These are phyloP conservation scores for Aspergillus novoparasiticus DNA, from an alignment of 2,329 filamentous ascomycete species.

Conservation along the genomic window DNA sequence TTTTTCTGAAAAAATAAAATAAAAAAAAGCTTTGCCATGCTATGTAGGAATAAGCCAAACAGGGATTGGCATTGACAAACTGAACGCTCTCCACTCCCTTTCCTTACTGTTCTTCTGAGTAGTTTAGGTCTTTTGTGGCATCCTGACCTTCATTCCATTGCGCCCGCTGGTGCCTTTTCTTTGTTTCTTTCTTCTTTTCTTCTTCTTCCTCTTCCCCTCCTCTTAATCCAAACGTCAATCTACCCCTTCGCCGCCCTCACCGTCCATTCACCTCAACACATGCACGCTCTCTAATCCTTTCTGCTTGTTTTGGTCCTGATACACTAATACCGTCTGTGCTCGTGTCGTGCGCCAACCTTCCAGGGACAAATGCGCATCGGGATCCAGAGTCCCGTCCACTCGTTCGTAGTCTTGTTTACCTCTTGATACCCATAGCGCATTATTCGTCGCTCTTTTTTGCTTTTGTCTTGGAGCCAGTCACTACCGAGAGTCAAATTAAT, in stretches of 20 bases:
- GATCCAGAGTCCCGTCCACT: slow-evolving; percentile 6
- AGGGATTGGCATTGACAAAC: slow-evolving; percentile 9
- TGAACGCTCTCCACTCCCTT: slow-evolving; percentile 1
- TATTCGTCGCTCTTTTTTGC: background rate
- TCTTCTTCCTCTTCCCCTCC: slow-evolving; percentile 3
- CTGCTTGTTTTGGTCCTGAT: background rate
- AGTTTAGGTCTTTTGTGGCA: slow-evolving; percentile 3
- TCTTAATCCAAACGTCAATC: background rate
- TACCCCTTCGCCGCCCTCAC: background rate
- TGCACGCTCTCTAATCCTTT: background rate
- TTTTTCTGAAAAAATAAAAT: background rate
- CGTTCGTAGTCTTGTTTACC: slow-evolving; percentile 5
- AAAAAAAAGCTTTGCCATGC: slow-evolving; percentile 2
- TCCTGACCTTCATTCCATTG: slow-evolving; percentile 4
- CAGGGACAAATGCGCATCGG: slow-evolving; percentile 1
- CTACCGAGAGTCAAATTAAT: background rate
- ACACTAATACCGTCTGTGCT: background rate
- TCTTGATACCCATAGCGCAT: slow-evolving; percentile 5
- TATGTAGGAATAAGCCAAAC: slow-evolving; percentile 3
- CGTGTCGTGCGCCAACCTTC: background rate
- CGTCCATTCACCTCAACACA: background rate
- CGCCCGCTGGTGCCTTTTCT: slow-evolving; percentile 1
- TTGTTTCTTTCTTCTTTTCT: slow-evolving; percentile 8
- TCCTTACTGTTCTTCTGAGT: background rate
- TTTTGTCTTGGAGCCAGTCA: background rate